These are phyloP conservation scores for Fusarium lyarnte DNA, from an alignment of 2,329 filamentous ascomycete species.

Conservation along the genomic window DNA sequence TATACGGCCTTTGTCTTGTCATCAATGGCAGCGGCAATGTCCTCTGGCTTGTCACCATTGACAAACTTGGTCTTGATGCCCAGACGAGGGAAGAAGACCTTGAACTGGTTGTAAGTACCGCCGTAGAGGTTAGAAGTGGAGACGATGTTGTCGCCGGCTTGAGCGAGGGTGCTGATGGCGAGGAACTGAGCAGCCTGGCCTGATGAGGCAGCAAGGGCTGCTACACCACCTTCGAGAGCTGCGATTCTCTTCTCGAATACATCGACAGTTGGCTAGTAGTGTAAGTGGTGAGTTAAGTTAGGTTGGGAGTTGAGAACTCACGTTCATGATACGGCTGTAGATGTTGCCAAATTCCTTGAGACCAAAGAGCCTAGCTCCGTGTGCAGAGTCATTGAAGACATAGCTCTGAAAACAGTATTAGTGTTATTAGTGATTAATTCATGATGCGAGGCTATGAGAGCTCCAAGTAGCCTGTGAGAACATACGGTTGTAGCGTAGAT, in stretches of 20 bases:
- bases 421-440: not conserved
- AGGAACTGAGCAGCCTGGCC: slow-evolving; percentile 95
- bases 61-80: slow-evolving; percentile 92
- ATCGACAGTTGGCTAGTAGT: slow-evolving; percentile 82
- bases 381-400: slow-evolving; percentile 94
- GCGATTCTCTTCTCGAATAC: slow-evolving; percentile 97
- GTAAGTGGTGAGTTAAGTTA: not conserved
- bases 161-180: slow-evolving; percentile 83
- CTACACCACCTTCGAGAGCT: slow-evolving; percentile 92
- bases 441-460: not conserved
- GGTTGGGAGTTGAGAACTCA: slow-evolving; percentile 50
- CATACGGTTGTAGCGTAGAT: slow-evolving; percentile 89
- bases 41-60: slow-evolving; percentile 79
- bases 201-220: slow-evolving; percentile 84
- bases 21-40: slow-evolving; percentile 85
- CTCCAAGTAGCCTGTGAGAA: not conserved
- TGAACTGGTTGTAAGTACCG: slow-evolving; percentile 97
- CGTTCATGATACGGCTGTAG: slow-evolving; percentile 96
- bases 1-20: slow-evolving; percentile 94
- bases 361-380: slow-evolving; percentile 92
- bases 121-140: slow-evolving; percentile 92
- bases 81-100: slow-evolving; percentile 86
- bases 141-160: slow-evolving; percentile 91
- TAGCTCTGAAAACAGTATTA: slow-evolving; percentile 69
- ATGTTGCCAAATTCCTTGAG: slow-evolving; percentile 98